Evolutionary conservation across 306 rosid genomes (phyloP), one percentile per base, ranked within the genome.

Genomic region (Corylus avellana): DNA sequence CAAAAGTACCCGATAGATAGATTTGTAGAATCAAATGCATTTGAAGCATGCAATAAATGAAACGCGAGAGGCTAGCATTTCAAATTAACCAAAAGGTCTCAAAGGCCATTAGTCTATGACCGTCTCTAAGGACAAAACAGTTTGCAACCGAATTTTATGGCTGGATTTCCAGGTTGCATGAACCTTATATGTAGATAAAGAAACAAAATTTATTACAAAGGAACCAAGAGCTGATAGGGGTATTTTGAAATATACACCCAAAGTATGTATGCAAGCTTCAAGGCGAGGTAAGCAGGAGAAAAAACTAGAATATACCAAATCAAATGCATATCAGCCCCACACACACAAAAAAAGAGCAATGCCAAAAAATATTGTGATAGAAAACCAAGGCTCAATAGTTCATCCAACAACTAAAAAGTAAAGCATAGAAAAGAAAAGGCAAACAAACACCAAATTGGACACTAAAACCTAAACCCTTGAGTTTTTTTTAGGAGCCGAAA

Each of bases 381-480:
- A 59, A 59, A 18, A 56, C 7, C 29, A 56, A 56, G 11, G 25
- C 27, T 20, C 61, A 55, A 22, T 11, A 10, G 32, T 58, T 58
- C 35, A 59, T 8, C 11, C 4, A 10, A 59, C 5, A 10, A 25
- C 32, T 59, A 1, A 20, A 2, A 59, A 22, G 35, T 22, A 9
- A 42, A 42, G 46, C 22, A 20, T 10, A 18, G 47, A 4, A 56
- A 58, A 4, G 8, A 17, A 20, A 2, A 27, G 46, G 5, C 11
- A 27, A 8, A 25, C 62, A 70, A 63, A 67, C 48, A 27, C 6
- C 51, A 57, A 5, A 13, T 47, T 42, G 44, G 16, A 47, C 13
- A 47, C 79, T 59, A 7, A 80, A 85, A 79, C 76, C 80, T 70
- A 72, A 74, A 64, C 81, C 78, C 83, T 67, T 61, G 25, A 55